phyloP scores from a whole-genome alignment of 352 stramenopile genomes.

The Phytophthora macrochlamydospora region DNA sequence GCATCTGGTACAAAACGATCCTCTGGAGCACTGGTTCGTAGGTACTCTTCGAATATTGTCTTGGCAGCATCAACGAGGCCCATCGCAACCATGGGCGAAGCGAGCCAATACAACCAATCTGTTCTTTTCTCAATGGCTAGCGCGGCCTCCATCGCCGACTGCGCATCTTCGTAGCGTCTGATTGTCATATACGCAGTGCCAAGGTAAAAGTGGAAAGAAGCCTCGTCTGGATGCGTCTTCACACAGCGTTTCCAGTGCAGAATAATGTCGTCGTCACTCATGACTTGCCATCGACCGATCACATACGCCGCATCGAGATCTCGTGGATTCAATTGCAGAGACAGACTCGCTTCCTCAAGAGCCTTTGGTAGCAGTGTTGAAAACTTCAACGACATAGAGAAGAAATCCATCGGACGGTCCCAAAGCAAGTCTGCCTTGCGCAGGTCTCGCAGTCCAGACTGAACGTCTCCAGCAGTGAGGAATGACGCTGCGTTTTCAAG shows the following conservation, averaged over 20 bases:
- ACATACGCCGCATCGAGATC: slow-evolving; percentile 39
- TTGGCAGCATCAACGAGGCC: slow-evolving; percentile 26
- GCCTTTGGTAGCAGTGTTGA: slow-evolving; percentile 18
- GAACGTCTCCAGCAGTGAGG: slow-evolving; percentile 24
- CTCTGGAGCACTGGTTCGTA: slow-evolving; percentile 30
- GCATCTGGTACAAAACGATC: slow-evolving; percentile 44
- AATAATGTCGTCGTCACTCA: slow-evolving; percentile 26
- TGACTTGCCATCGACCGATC: slow-evolving; percentile 33
- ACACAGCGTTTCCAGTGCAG: slow-evolving; percentile 39
- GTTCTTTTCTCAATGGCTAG: slow-evolving; percentile 32
- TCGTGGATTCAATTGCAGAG: slow-evolving; percentile 28
- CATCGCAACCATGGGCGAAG: slow-evolving; percentile 26
- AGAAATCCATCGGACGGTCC: slow-evolving; percentile 24
- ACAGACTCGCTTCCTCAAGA: slow-evolving; percentile 26
- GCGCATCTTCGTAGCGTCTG: slow-evolving; percentile 26
- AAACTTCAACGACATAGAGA: slow-evolving; percentile 3
- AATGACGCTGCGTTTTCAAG: slow-evolving; percentile 12
- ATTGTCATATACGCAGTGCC: slow-evolving; percentile 30
- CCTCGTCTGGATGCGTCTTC: slow-evolving; percentile 35
- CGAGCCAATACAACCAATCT: slow-evolving; percentile 38
- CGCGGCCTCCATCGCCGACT: slow-evolving; percentile 30
- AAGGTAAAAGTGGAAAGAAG: slow-evolving; percentile 37
- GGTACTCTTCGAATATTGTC: slow-evolving; percentile 33
- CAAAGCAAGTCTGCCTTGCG: slow-evolving; percentile 35
- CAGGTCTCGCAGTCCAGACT: slow-evolving; percentile 23